Conservation (phyloP, 2,329 filamentous ascomycete species). For the Fusarium sambucinum region DNA sequence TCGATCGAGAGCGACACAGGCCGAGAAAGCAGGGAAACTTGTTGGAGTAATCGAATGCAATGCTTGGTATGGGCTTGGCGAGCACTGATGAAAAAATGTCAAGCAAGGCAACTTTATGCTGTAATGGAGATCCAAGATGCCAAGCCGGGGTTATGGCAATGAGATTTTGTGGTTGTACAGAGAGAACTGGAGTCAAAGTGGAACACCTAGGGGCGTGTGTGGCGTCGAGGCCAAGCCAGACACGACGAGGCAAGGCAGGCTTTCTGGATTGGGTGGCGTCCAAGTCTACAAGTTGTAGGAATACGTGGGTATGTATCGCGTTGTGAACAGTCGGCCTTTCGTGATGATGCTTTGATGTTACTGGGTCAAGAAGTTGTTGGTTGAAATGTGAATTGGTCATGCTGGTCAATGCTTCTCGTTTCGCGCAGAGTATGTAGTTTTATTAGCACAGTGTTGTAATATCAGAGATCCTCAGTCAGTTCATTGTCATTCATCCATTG, state of each 20-base stretch:
- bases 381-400: neutral
- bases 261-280: conserved; percentile 4
- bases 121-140: conserved; percentile 31
- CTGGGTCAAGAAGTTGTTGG: neutral
- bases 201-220: conserved; percentile 28
- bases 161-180: conserved; percentile 22
- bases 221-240: conserved; percentile 25
- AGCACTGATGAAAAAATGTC: conserved; percentile 32
- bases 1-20: conserved; percentile 26
- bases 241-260: conserved; percentile 10
- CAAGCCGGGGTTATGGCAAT: conserved; percentile 44
- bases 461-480: neutral
- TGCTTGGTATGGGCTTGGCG: conserved; percentile 31
- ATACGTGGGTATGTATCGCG: neutral
- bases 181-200: conserved; percentile 21
- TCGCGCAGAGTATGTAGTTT: neutral
- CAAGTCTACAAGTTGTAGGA: neutral
- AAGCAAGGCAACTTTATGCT: conserved; percentile 36
- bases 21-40: conserved; percentile 4
- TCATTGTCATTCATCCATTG: neutral
- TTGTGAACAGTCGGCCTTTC: neutral
- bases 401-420: neutral
- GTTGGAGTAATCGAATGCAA: conserved; percentile 1
- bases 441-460: neutral
- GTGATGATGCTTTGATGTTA: neutral